phyloP scores from a whole-genome alignment of 495 filamentous ascomycete species.

The Talaromyces ruber region DNA sequence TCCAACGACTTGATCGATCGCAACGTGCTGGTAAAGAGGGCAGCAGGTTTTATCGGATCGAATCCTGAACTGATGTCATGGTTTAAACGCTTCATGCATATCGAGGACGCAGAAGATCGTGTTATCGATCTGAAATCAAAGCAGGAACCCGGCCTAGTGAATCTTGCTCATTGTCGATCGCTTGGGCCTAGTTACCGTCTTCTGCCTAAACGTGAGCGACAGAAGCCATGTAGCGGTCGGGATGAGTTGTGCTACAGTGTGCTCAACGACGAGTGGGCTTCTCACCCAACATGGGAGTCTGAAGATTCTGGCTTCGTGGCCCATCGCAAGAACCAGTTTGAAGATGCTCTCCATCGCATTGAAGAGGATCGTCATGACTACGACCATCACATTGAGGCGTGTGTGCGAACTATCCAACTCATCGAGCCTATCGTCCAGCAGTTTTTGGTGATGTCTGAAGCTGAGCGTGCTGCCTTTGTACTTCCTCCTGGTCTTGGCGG shows the following conservation, averaged over 20 bases:
- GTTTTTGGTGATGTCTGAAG: conserved; percentile 62
- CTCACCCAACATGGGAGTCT: conserved; percentile 97
- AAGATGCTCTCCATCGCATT: conserved; percentile 89
- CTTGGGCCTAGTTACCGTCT: conserved; percentile 91
- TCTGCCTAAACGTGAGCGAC: conserved; percentile 78
- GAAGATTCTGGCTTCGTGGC: conserved; percentile 98
- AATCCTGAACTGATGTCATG: conserved; percentile 79
- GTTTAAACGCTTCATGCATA: conserved; percentile 72
- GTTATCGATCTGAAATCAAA: conserved; percentile 70
- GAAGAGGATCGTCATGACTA: conserved; percentile 99
- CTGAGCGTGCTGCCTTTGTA: conserved; percentile 62
- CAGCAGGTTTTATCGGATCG: conserved; percentile 75
- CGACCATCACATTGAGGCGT: conserved; percentile 95
- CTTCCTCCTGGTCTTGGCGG: conserved; percentile 81
- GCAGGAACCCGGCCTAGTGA: conserved; percentile 65
- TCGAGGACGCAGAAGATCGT: conserved; percentile 60
- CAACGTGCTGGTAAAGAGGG: conserved; percentile 69
- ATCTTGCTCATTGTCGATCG: conserved; percentile 85
- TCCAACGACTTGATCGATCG: conserved; percentile 84
- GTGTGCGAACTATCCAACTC: conserved; percentile 84
- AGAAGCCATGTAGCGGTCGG: conserved; percentile 82
- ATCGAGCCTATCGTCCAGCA: conserved; percentile 89
- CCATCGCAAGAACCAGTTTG: conserved; percentile 89
- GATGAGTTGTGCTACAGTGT: conserved; percentile 88
- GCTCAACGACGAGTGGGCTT: conserved; percentile 97